Base-by-base conservation (phyloP, 139 green algal genomes). In the Edaphochlamys debaryana region DNA sequence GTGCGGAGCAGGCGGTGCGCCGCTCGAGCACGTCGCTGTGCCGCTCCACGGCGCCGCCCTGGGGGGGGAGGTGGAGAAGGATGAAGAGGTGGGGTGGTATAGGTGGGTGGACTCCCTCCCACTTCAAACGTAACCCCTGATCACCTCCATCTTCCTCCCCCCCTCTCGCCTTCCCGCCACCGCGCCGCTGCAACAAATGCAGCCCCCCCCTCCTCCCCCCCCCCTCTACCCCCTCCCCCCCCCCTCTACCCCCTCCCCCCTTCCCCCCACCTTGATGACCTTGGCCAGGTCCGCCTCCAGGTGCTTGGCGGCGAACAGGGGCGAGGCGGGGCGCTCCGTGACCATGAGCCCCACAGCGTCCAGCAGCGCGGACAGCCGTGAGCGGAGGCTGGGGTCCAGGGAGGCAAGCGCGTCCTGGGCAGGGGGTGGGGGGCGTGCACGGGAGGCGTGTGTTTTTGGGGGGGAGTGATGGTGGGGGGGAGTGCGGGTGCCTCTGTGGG, bases 11-110 rank as follows among this genome's bases (percentile, higher is more conserved):
- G 11, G 92, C 94, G 37, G 84, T 73, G 4, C 87, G 85, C 34
- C 91, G 87, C 81, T 97, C 94, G 64, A 96, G 79, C 36, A 98
- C 89, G 48, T 94, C 89, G 0, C 90, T 68, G 82, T 97, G 90
- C 74, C 90, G 91, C 88, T 97, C 94, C 3, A 95, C 86, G 41
- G 84, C 91, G 32, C 83, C 89, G 40, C 72, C 82, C 90, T 93
- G 90, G 0, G 40, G n/a, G n/a, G 34, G 38, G 0, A 60, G 56
- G 42, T 11, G 62, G 5, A n/a, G n/a, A n/a, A n/a, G n/a, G n/a
- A n/a, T n/a, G n/a, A n/a, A n/a, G n/a, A n/a, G n/a, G n/a, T n/a
- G n/a, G n/a, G n/a, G n/a, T n/a, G n/a, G n/a, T n/a, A n/a, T n/a
- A n/a, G n/a, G n/a, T n/a, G n/a, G n/a, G n/a, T n/a, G n/a, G n/a